phyloP scores from a whole-genome alignment of 345 rosid genomes.

The Populus ilicifolia region DNA sequence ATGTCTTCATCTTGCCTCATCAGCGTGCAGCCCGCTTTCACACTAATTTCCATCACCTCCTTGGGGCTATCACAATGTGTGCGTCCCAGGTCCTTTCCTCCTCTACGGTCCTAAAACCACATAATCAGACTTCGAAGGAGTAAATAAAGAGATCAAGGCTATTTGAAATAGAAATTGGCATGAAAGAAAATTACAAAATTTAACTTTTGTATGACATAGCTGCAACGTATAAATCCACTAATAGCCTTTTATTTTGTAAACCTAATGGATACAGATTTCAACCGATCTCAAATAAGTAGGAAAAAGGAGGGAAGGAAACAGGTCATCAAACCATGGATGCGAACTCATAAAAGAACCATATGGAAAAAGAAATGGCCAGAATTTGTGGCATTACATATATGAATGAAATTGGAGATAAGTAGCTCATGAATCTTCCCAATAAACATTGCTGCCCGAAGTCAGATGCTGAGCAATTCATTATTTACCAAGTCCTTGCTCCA shows the following conservation, averaged over 20 bases:
- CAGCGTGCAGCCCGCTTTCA: conserved; percentile 2
- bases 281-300: neutral
- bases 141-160: neutral
- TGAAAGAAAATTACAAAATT: neutral
- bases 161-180: neutral
- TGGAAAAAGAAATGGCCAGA: neutral
- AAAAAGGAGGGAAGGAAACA: neutral
- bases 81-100: conserved; percentile 31
- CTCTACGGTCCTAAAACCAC: conserved; percentile 40
- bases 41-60: conserved; percentile 13
- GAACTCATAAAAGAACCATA: neutral
- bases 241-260: neutral
- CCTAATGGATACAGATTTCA: neutral
- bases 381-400: neutral
- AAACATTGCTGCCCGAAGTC: neutral
- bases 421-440: neutral
- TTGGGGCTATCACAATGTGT: conserved; percentile 11
- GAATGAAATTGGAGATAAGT: neutral
- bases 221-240: neutral
- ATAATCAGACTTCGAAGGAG: neutral
- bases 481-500: neutral
- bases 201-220: neutral
- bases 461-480: neutral
- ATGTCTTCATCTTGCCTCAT: conserved; percentile 20
- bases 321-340: neutral